Evolutionary conservation across 768 basidiomycete genomes (phyloP).

Genomic region (Tremella mesenterica): DNA sequence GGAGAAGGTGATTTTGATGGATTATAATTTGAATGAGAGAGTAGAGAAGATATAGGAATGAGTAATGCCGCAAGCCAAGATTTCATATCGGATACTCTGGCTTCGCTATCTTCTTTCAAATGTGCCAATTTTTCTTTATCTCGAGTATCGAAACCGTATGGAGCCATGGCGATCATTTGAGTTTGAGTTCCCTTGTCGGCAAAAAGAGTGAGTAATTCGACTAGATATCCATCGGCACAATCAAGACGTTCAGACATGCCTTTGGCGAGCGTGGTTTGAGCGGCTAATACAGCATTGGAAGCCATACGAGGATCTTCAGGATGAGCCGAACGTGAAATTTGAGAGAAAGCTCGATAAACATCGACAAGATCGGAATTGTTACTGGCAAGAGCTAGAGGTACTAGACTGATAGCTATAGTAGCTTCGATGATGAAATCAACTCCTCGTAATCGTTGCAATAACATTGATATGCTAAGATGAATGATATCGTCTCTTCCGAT

Average conservation of each 20-base stretch:
- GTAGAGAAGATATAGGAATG: conserved; percentile 79
- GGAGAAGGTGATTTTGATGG: conserved; percentile 54
- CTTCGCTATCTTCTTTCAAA: conserved; percentile 12
- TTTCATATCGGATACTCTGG: conserved; percentile 51
- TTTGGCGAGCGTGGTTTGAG: conserved; percentile 79
- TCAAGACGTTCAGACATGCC: conserved; percentile 67
- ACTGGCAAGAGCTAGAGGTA: conserved; percentile 74
- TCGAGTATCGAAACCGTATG: conserved; percentile 53
- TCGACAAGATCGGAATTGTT: conserved; percentile 70
- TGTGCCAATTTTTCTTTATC: conserved; percentile 45
- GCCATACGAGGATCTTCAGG: conserved; percentile 80
- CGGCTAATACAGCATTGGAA: conserved; percentile 85
- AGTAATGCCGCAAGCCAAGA: conserved; percentile 79
- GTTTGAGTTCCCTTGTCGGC: conserved; percentile 84
- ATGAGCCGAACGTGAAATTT: conserved; percentile 75
- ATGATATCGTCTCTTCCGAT: conserved; percentile 80
- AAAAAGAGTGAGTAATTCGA: conserved; percentile 77
- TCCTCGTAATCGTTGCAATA: conserved; percentile 72
- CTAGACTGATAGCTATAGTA: conserved; percentile 81
- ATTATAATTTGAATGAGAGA: conserved; percentile 62
- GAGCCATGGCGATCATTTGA: conserved; percentile 58
- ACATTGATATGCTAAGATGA: conserved; percentile 80
- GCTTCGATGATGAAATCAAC: conserved; percentile 84
- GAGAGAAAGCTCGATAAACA: conserved; percentile 72
- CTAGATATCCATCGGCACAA: conserved; percentile 66